These are phyloP conservation scores for Scutellaria barbata DNA, from an alignment of 257 asterid genomes.

Conservation along the genomic window DNA sequence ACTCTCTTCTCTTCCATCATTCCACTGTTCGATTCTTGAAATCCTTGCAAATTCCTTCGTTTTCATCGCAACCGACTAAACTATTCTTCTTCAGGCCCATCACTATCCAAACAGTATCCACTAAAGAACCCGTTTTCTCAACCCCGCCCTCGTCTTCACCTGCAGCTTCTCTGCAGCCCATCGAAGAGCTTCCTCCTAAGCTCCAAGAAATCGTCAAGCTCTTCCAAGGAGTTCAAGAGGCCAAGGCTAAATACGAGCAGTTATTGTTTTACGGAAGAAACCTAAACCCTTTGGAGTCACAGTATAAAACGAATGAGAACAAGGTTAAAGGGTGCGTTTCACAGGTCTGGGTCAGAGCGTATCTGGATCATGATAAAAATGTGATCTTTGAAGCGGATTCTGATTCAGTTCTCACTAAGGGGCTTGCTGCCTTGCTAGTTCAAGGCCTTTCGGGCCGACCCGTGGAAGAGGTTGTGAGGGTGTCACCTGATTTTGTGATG, in stretches of 20 bases:
- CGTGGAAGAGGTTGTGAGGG: conserved; percentile 68
- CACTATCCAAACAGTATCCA: conserved; percentile 52
- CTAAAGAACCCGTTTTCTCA: conserved; percentile 39
- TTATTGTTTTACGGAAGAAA: conserved; percentile 70
- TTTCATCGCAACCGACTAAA: conserved; percentile 36
- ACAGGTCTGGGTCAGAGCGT: conserved; percentile 89
- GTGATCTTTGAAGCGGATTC: conserved; percentile 85
- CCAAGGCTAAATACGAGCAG: conserved; percentile 80
- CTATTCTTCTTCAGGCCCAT: conserved; percentile 45
- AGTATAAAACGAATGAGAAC: conserved; percentile 60
- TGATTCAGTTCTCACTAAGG: conserved; percentile 77
- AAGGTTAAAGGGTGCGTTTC: conserved; percentile 82
- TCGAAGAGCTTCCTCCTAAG: conserved; percentile 75
- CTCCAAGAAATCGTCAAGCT: conserved; percentile 75
- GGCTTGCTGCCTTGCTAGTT: conserved; percentile 86
- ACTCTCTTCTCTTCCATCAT: conserved; percentile 36
- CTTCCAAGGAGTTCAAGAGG: conserved; percentile 65
- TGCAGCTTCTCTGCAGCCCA: conserved; percentile 56
- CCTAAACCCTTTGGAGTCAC: conserved; percentile 57
- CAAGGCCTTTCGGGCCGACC: conserved; percentile 79
- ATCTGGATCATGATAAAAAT: conserved; percentile 58
- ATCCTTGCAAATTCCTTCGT: conserved; percentile 42
- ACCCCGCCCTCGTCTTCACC: conserved; percentile 43
- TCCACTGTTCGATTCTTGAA: conserved; percentile 34
- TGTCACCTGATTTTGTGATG: conserved; percentile 74